These are phyloP conservation scores for Bipolaris oryzae DNA, from an alignment of 2,329 filamentous ascomycete species.

Conservation along the genomic window DNA sequence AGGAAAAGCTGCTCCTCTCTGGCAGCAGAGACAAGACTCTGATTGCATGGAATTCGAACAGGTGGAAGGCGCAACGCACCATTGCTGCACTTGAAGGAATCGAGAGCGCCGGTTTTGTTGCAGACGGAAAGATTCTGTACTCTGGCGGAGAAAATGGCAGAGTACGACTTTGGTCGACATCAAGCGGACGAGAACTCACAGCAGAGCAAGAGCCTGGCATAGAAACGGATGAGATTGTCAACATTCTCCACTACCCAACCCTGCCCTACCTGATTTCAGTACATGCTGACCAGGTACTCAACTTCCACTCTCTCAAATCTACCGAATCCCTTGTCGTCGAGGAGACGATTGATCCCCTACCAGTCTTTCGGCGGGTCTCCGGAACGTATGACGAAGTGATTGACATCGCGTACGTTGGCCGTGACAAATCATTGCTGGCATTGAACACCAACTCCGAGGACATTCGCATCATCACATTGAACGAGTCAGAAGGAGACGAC, in stretches of 20 bases:
- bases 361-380: conserved; percentile 77
- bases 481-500: conserved; percentile 35
- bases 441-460: conserved; percentile 96
- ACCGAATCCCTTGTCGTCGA: conserved; percentile 47
- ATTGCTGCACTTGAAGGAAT: conserved; percentile 85
- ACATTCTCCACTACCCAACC: conserved; percentile 69
- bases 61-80: conserved; percentile 82
- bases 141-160: conserved; percentile 84
- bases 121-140: conserved; percentile 73
- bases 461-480: conserved; percentile 80
- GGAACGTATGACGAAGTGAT: conserved; percentile 98
- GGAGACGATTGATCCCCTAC: conserved; percentile 62
- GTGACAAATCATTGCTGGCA: conserved; percentile 80
- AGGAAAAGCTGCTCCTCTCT: conserved; percentile 78
- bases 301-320: conserved; percentile 68
- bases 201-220: conserved; percentile 67
- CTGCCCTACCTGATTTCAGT: conserved; percentile 78
- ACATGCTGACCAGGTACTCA: conserved; percentile 86
- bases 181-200: conserved; percentile 79
- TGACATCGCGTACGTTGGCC: conserved; percentile 84
- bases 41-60: conserved; percentile 85
- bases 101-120: conserved; percentile 81
- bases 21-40: conserved; percentile 92
- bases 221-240: conserved; percentile 72
- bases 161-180: conserved; percentile 81